Percentiles rank a stretch among this genome's conserved stretches.
Conservation (phyloP, 331 rosid genomes). For the Malus hybrid region DNA sequence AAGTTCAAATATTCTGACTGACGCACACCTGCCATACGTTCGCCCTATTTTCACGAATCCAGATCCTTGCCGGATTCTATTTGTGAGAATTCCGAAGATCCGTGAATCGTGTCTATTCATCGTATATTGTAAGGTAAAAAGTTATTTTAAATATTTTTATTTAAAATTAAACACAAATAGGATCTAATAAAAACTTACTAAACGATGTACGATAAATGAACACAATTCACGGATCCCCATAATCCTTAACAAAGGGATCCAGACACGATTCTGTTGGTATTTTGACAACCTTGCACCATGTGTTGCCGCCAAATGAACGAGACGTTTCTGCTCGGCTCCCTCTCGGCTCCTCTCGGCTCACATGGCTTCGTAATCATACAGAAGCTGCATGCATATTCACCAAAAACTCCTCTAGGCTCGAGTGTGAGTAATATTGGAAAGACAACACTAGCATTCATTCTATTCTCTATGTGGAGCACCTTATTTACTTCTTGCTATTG, state of each 20-base stretch:
- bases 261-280: no score
- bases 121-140: no score
- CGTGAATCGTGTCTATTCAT: no score
- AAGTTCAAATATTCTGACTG: constrained; percentile 13
- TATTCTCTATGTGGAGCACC: background rate
- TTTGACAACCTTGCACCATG: constrained; percentile 8
- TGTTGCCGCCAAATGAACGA: constrained; percentile 20
- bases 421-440: background rate
- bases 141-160: no score
- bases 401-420: background rate
- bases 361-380: background rate
- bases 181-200: rapidly evolving
- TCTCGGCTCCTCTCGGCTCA: background rate
- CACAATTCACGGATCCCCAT: no score
- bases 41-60: constrained; percentile 1
- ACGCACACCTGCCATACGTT: constrained; percentile 22
- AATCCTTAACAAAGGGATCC: no score
- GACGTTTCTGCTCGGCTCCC: constrained; percentile 12
- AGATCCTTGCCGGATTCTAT: no score
- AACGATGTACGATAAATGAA: rapidly evolving
- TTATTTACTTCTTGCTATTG: background rate
- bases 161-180: no score
- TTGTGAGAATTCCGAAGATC: no score
- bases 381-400: background rate
- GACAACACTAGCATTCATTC: background rate